phyloP scores from a whole-genome alignment of 2,329 filamentous ascomycete genomes.

The Diplocarpon mali region DNA sequence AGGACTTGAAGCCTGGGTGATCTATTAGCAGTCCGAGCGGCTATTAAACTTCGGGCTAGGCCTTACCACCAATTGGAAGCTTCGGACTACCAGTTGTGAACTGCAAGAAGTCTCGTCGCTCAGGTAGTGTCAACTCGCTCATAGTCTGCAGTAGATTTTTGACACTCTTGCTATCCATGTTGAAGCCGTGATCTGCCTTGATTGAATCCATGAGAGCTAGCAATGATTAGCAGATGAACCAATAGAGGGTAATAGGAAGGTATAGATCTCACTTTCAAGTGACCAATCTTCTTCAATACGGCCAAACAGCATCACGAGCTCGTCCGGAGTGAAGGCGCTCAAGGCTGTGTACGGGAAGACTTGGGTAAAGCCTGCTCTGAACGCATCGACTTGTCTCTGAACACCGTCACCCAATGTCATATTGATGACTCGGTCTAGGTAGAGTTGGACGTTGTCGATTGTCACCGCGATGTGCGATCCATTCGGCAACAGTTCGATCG shows the following conservation, averaged over 20 bases:
- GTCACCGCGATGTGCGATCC: conserved; percentile 68
- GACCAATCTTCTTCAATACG: conserved; percentile 93
- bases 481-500: conserved; percentile 68
- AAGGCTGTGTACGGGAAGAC: conserved; percentile 93
- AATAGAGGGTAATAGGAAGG: not conserved
- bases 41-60: not conserved
- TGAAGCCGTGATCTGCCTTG: conserved; percentile 97
- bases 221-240: conserved; percentile 10
- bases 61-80: conserved; percentile 89
- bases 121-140: conserved; percentile 66
- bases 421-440: conserved; percentile 83
- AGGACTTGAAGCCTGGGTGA: conserved; percentile 74
- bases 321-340: conserved; percentile 87
- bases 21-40: conserved; percentile 25
- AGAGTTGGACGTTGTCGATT: conserved; percentile 82
- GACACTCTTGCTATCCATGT: conserved; percentile 95
- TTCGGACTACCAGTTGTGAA: conserved; percentile 98
- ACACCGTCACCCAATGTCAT: conserved; percentile 86
- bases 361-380: conserved; percentile 81
- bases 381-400: conserved; percentile 79
- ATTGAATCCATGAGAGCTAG: conserved; percentile 91
- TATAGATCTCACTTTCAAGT: conserved; percentile 67
- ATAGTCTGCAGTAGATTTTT: conserved; percentile 88
- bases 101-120: conserved; percentile 88
- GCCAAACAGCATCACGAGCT: conserved; percentile 90